Percentiles rank a stretch among this genome's conserved stretches.
Evolutionary conservation across 2,329 filamentous ascomycete genomes (phyloP).

Genomic region (Scolecobasidium constrictum): DNA sequence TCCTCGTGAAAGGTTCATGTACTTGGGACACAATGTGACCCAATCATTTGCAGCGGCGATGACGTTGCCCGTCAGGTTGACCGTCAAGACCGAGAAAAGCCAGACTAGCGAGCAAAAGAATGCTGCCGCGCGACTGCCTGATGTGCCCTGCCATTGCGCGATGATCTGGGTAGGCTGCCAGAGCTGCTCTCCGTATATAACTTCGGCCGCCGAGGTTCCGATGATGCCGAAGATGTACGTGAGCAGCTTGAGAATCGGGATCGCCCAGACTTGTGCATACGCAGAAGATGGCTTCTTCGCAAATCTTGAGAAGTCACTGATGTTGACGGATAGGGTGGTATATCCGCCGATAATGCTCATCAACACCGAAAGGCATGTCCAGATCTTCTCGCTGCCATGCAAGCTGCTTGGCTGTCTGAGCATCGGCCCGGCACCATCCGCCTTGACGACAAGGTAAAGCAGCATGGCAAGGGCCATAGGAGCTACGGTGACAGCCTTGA

Average conservation of each 20-base stretch:
- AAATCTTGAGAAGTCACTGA: slow-evolving; percentile 48
- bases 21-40: slow-evolving; percentile 40
- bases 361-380: slow-evolving; percentile 40
- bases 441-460: slow-evolving; percentile 50
- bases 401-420: slow-evolving; percentile 36
- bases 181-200: slow-evolving; percentile 36
- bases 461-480: slow-evolving; percentile 51
- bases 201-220: slow-evolving; percentile 42
- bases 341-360: slow-evolving; percentile 41
- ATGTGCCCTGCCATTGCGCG: slow-evolving; percentile 24
- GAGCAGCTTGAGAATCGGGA: slow-evolving; percentile 40
- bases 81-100: slow-evolving; percentile 39
- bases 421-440: slow-evolving; percentile 40
- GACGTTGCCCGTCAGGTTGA: slow-evolving; percentile 42
- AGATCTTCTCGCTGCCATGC: slow-evolving; percentile 40
- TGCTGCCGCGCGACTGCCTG: slow-evolving; percentile 23
- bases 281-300: slow-evolving; percentile 35
- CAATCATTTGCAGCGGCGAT: slow-evolving; percentile 45
- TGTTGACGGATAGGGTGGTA: slow-evolving; percentile 41
- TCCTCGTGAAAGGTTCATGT: slow-evolving; percentile 41
- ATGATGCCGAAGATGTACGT: slow-evolving; percentile 49
- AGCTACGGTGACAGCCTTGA: slow-evolving; percentile 37
- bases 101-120: slow-evolving; percentile 33
- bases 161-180: slow-evolving; percentile 34
- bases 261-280: slow-evolving; percentile 40